Evolutionary conservation across 1,139 yeast genomes (phyloP).

Genomic region (Debaryomycetaceae sp.): DNA sequence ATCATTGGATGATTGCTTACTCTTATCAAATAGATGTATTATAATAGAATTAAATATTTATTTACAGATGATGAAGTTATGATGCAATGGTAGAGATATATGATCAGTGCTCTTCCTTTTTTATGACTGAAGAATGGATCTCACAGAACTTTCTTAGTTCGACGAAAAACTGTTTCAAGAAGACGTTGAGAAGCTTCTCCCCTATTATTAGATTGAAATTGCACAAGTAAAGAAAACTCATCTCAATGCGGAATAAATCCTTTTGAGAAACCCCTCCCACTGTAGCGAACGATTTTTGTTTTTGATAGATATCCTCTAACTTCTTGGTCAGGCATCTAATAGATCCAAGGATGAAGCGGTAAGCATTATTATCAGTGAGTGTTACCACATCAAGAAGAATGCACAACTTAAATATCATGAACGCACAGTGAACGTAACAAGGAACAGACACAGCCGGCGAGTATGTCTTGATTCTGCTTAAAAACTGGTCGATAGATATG

Average conservation of each 20-base stretch:
- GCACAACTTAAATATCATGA: conserved; percentile 34
- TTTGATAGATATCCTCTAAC: conserved; percentile 43
- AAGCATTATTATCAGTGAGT: conserved; percentile 32
- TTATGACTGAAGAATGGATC: conserved; percentile 4
- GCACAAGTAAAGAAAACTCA: conserved; percentile 39
- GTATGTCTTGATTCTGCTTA: conserved; percentile 38
- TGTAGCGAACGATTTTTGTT: conserved; percentile 40
- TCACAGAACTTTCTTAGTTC: conserved; percentile 23
- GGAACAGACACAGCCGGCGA: conserved; percentile 40
- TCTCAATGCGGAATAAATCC: conserved; percentile 39
- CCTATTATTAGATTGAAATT: conserved; percentile 39
- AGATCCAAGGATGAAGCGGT: conserved; percentile 39
- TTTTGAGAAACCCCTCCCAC: conserved; percentile 42
- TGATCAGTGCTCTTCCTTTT: not conserved
- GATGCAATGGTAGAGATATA: not conserved
- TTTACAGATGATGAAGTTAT: not conserved
- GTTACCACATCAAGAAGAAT: conserved; percentile 31
- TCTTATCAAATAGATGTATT: no score
- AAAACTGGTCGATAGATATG: conserved; percentile 33
- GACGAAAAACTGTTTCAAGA: conserved; percentile 26
- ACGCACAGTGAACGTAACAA: conserved; percentile 41
- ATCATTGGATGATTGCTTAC: no score
- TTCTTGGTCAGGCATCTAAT: conserved; percentile 45
- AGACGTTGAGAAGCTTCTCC: conserved; percentile 31
- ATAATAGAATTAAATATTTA: no score